Evolutionary conservation across 805 yeast species (phyloP), one percentile per base, ranked within the genome.

Genomic region (Yarrowia bubula): DNA sequence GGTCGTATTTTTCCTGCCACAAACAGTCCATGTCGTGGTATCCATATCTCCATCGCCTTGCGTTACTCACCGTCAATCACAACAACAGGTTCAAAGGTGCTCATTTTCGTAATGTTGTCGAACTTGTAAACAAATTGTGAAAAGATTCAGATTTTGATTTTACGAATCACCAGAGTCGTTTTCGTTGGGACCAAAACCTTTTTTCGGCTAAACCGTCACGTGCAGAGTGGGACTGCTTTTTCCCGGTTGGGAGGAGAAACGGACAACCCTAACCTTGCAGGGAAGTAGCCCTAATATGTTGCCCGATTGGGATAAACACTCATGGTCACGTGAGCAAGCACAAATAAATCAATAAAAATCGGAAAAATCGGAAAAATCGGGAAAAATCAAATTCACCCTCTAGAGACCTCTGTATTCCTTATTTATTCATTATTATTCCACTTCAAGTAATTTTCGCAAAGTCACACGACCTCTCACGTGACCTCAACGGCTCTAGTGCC

Each of bases 31-130:
- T 35, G 22, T 38, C 46, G 50, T 44, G 58, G 41, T 41, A 48
- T 17, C 51, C 11, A 13, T 35, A 31, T 3, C 17, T 14, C 31
- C 33, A 39, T 39, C 35, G 33, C 11, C 46, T 4, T 14, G 37
- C 46, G 38, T 28, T 50, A 83, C 86, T 77, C 85, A 84, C 96
- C 97, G 86, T 92, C 97, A 86, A 92, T 88, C 83, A 92, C 97
- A 85, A 90, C 90, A 89, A 71, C 96, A 84, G 96, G 93, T 86
- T 92, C 96, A 81, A 87, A 91, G 80, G 90, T 85, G 82, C 89
- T 86, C 92, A 88, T 87, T 72, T 75, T 78, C 37, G 64, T 53
- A 42, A 38, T 37, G 50, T 43, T 58, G 64, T 58, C 51, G 61
- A 55, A 55, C 46, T 39, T 55, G 47, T 51, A 37, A 37, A 51